A percentile compares a stretch with the other conserved stretches of the same genome.
Conservation (phyloP, 2,329 filamentous ascomycete genomes). For the Colletotrichum kahawae region DNA sequence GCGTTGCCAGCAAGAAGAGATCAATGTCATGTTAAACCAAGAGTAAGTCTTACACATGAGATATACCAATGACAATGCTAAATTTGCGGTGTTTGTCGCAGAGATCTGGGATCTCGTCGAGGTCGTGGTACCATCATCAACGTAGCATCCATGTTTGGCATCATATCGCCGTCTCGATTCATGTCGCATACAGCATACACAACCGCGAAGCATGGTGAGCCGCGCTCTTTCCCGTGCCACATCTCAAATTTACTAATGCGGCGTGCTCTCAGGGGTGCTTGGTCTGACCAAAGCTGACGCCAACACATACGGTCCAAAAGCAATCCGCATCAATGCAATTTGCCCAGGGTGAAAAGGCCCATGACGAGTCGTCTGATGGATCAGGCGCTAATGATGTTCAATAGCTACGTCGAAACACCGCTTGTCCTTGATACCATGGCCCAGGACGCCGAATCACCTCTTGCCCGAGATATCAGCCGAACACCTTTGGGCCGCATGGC, state of each 20-base stretch:
- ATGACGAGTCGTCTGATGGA: neutral
- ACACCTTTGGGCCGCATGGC: slow-evolving; percentile 54
- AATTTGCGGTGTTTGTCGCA: slow-evolving; percentile 16
- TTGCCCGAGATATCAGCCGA: slow-evolving; percentile 43
- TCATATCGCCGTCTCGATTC: slow-evolving; percentile 41
- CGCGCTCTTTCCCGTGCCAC: neutral
- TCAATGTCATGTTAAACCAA: slow-evolving; percentile 56
- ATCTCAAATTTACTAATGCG: neutral
- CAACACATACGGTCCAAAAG: slow-evolving; percentile 52
- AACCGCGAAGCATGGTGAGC: slow-evolving; percentile 54
- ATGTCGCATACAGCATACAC: slow-evolving; percentile 52
- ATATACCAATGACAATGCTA: neutral
- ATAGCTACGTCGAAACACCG: slow-evolving; percentile 49
- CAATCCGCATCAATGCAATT: slow-evolving; percentile 66
- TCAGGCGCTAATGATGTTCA: neutral
- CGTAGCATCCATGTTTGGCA: slow-evolving; percentile 55
- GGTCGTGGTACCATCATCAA: slow-evolving; percentile 61
- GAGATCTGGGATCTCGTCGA: slow-evolving; percentile 38
- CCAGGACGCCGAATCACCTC: slow-evolving; percentile 28
- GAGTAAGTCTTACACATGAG: slow-evolving; percentile 33
- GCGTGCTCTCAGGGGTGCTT: slow-evolving; percentile 38
- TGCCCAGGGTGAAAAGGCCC: slow-evolving; percentile 50
- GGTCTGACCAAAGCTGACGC: slow-evolving; percentile 61
- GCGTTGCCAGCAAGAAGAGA: slow-evolving; percentile 59
- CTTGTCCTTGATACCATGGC: slow-evolving; percentile 33